phyloP scores from a whole-genome alignment of 177 flowering plant genomes.

The Tripterygium wilfordii region DNA sequence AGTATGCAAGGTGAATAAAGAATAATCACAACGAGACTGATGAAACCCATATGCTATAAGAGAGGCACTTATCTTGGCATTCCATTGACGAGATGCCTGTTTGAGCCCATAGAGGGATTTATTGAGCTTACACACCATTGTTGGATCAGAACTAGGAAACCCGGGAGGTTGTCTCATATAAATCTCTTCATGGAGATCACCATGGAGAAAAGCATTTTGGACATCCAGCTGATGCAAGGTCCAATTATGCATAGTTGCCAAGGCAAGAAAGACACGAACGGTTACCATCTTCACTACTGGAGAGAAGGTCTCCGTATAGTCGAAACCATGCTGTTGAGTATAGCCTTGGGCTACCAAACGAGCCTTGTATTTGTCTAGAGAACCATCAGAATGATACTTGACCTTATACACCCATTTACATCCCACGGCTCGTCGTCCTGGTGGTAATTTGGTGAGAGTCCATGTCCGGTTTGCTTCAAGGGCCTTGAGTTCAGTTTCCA shows the following conservation, averaged over 20 bases:
- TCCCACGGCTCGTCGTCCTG: neutral
- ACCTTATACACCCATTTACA: slow-evolving; percentile 6
- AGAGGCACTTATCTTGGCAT: neutral
- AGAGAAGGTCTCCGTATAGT: slow-evolving; percentile 4
- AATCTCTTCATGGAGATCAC: slow-evolving; percentile 6
- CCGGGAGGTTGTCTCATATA: slow-evolving; percentile 2
- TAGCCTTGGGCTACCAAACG: slow-evolving; percentile 4
- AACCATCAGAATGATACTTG: neutral
- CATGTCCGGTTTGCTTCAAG: slow-evolving; percentile 5
- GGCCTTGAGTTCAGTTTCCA: neutral
- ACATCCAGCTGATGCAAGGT: slow-evolving; percentile 3
- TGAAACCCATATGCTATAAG: neutral
- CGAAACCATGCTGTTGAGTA: neutral
- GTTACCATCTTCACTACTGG: slow-evolving; percentile 4
- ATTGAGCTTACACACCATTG: neutral
- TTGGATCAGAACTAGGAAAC: neutral
- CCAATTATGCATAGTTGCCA: neutral
- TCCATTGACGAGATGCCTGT: neutral
- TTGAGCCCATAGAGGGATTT: neutral
- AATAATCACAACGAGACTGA: neutral
- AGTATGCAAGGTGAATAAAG: neutral
- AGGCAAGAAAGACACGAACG: neutral
- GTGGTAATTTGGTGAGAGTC: neutral
- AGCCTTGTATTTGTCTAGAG: slow-evolving; percentile 4
- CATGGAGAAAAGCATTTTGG: slow-evolving; percentile 8